Evolutionary conservation across 2,329 filamentous ascomycete genomes (phyloP).

Genomic region (Berkeleyomyces basicola): DNA sequence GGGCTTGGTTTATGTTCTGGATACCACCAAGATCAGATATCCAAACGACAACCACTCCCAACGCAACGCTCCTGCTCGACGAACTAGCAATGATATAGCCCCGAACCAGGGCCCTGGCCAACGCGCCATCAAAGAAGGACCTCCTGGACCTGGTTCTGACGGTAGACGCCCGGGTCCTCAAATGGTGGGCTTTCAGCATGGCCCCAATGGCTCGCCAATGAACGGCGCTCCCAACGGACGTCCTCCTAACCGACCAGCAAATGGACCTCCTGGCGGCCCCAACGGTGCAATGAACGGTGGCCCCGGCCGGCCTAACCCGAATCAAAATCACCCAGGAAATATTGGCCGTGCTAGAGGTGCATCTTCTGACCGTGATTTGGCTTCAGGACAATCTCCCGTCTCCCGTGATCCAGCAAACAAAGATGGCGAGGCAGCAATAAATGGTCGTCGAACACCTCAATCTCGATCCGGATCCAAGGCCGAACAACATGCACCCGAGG

Average conservation of each 20-base stretch:
- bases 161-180: conserved; percentile 22
- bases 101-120: conserved; percentile 21
- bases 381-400: conserved; percentile 7
- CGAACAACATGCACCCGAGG: conserved; percentile 8
- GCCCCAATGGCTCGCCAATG: conserved; percentile 18
- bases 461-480: conserved; percentile 11
- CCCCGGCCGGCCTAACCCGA: conserved; percentile 35
- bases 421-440: background rate
- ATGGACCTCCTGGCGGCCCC: conserved; percentile 1
- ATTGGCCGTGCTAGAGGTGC: conserved; percentile 31
- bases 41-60: conserved; percentile 49
- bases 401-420: background rate
- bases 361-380: conserved; percentile 29
- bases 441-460: conserved; percentile 11
- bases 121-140: conserved; percentile 32
- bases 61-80: conserved; percentile 25
- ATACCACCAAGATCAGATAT: conserved; percentile 92
- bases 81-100: conserved; percentile 25
- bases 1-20: conserved; percentile 76
- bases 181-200: conserved; percentile 22
- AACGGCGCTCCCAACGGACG: conserved; percentile 4
- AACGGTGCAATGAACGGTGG: conserved; percentile 8
- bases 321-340: conserved; percentile 26
- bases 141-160: conserved; percentile 31
- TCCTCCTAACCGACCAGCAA: conserved; percentile 32